Percentiles rank a stretch among this genome's conserved stretches.
Evolutionary conservation across 768 basidiomycete species (phyloP).

Genomic region (Mycena kentingensis): DNA sequence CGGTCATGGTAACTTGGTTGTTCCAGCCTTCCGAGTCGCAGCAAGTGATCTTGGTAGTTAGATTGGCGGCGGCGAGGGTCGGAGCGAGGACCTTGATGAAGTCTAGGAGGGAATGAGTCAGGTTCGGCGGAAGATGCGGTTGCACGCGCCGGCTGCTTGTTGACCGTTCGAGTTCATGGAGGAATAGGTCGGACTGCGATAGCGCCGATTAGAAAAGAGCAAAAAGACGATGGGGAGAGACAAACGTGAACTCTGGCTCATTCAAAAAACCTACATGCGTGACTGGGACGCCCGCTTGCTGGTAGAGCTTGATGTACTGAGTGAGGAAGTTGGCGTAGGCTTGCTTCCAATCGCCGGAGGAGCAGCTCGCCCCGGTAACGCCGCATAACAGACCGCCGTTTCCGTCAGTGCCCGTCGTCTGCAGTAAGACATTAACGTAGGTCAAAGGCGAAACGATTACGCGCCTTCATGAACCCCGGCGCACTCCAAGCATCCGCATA

Average conservation of each 20-base stretch:
- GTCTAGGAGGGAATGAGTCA: neutral
- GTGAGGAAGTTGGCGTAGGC: constrained; percentile 17
- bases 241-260: constrained; percentile 16
- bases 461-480: constrained; percentile 18
- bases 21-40: constrained; percentile 17
- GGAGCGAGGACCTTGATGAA: constrained; percentile 17
- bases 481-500: constrained; percentile 17
- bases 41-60: constrained; percentile 10
- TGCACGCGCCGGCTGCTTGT: constrained; percentile 11
- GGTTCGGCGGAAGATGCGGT: neutral
- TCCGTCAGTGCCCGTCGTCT: constrained; percentile 6
- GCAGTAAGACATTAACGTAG: neutral
- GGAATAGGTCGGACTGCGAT: constrained; percentile 10
- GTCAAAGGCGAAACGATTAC: neutral
- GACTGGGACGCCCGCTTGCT: neutral
- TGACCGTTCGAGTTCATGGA: constrained; percentile 16
- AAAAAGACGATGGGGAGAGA: neutral
- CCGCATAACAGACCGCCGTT: constrained; percentile 15
- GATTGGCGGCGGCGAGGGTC: constrained; percentile 3
- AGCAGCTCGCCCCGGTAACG: constrained; percentile 8
- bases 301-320: constrained; percentile 15
- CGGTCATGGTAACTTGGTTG: constrained; percentile 15
- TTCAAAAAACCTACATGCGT: constrained; percentile 18
- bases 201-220: neutral
- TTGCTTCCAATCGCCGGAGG: constrained; percentile 15